phyloP scores from a whole-genome alignment of 1,284 basidiomycete species.

The Cystobasidiaceae sp. region DNA sequence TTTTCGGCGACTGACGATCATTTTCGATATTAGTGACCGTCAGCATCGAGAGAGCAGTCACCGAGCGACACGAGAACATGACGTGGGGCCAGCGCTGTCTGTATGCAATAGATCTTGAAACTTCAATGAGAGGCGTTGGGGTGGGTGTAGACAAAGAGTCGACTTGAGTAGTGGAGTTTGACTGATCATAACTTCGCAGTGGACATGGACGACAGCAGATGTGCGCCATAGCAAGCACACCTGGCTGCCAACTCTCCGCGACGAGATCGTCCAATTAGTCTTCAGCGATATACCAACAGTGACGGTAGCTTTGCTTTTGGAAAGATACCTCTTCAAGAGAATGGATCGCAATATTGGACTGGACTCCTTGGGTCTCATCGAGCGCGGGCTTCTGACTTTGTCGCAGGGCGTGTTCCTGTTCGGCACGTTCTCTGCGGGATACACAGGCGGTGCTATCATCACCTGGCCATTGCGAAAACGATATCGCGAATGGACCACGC shows the following conservation, averaged over 20 bases:
- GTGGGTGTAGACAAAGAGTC: background rate
- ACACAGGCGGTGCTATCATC: constrained; percentile 21
- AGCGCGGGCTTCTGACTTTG: constrained; percentile 19
- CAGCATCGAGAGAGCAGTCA: constrained; percentile 21
- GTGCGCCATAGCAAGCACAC: constrained; percentile 21
- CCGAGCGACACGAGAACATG: constrained; percentile 11
- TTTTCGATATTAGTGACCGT: too few relatives aligned
- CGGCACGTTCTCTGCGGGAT: constrained; percentile 27
- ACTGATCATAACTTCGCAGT: background rate
- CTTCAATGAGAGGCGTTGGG: constrained; percentile 27
- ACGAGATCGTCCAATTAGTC: constrained; percentile 25
- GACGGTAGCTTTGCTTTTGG: constrained; percentile 7
- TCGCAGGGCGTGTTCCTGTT: constrained; percentile 30
- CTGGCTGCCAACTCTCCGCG: constrained; percentile 25
- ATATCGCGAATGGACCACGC: constrained; percentile 24
- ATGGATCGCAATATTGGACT: constrained; percentile 16
- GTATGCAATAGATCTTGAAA: constrained; percentile 25
- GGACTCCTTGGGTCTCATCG: constrained; percentile 3
- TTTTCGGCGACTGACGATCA: too few relatives aligned
- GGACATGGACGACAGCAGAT: constrained; percentile 28
- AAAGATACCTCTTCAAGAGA: constrained; percentile 11
- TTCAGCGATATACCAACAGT: constrained; percentile 29
- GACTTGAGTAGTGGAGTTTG: background rate
- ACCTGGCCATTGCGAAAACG: constrained; percentile 17
- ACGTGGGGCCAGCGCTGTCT: constrained; percentile 13